Evolutionary conservation across 1,284 basidiomycete species (phyloP), one percentile per base, ranked within the genome.

Genomic region (Pseudozyma sp.): DNA sequence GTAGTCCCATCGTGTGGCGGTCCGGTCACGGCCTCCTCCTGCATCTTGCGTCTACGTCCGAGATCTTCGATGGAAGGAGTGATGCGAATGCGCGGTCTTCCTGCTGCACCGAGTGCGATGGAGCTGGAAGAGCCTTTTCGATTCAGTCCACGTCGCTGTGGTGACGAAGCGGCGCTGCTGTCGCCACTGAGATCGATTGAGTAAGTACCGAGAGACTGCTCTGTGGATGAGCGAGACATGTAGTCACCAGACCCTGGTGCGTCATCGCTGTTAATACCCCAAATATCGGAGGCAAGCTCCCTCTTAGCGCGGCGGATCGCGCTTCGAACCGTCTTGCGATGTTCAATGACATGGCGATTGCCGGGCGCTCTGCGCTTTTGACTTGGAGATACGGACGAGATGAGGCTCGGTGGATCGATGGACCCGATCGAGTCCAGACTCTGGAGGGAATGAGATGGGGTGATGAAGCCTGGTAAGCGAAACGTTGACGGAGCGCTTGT

Each of bases 41-140:
- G 70, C 56, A 58, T 54, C 49, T 72, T 60, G 9, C 76, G 35
- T 13, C 75, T 51, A 8, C 70, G 55, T 25, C 74, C 77, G 5
- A 82, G 62, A 36, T 82, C 80, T 38, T 82, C 80, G 14, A 76
- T 76, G 38, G 79, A 80, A 6, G 80, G 79, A 25, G 80, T 82
- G 54, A 82, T 80, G 35, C 78, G 68, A 45, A 82, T 82, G 12
- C 76, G 65, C 5, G 80, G 80, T 14, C 72, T 56, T 2, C 57
- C 56, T 5, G 71, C 48, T 35, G 58, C 35, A 12, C 66, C 63
- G 4, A 64, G 52, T 13, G 54, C 68, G 6, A 71, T 34, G 9
- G 73, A 76, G 18, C 34, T 59, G 52, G 53, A 54, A 1, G 73
- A 76, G 18, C 50, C 56, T 38, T 50, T 69, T 25, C 54, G 50